Evolutionary conservation across 129 eudicot genomes (phyloP).

Genomic region (Flaveria bidentis): DNA sequence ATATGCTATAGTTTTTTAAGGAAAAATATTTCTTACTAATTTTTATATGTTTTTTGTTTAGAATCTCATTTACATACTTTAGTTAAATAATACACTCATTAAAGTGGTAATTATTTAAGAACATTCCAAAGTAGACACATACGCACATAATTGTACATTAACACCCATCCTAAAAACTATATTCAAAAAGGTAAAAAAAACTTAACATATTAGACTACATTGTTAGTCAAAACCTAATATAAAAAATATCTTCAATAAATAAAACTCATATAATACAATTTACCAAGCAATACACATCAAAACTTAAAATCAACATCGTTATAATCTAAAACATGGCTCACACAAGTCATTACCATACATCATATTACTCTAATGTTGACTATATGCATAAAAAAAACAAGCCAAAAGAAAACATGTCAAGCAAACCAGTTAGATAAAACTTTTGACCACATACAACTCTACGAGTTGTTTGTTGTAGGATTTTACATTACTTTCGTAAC

Average conservation of each 20-base stretch:
- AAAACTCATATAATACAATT: background rate
- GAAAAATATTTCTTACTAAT: background rate
- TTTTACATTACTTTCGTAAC: no score
- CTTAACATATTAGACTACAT: background rate
- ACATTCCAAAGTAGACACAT: background rate
- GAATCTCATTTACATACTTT: background rate
- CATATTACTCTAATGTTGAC: background rate
- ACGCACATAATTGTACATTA: background rate
- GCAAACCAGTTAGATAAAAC: background rate
- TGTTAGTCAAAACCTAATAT: background rate
- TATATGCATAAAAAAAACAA: background rate
- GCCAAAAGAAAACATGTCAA: background rate
- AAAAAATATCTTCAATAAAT: background rate
- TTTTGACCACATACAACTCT: no score
- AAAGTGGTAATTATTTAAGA: background rate
- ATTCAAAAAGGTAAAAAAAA: background rate
- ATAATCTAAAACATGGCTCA: background rate
- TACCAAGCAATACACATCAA: background rate
- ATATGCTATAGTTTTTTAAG: no score
- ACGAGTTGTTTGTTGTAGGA: no score
- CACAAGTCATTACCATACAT: background rate
- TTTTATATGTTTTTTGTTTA: background rate
- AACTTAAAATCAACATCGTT: background rate
- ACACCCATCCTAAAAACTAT: background rate
- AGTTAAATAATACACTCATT: background rate